Conservation (phyloP, 2,329 filamentous ascomycete genomes). For the Fusarium cicatricum region DNA sequence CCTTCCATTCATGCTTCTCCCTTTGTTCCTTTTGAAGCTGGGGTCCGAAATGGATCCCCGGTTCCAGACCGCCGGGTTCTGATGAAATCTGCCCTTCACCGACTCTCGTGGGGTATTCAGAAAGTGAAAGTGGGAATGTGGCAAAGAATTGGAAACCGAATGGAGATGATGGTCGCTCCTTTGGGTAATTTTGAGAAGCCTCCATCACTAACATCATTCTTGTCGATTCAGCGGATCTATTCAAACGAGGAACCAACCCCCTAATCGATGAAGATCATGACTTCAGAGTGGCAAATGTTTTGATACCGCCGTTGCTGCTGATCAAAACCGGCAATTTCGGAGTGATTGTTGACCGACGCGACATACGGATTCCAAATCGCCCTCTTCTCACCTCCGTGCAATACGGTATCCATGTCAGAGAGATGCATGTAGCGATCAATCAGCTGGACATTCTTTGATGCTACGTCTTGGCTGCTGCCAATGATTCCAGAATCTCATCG, state of each 20-base stretch:
- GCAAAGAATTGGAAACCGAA: conserved; percentile 26
- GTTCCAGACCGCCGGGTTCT: conserved; percentile 36
- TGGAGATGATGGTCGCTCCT: conserved; percentile 5
- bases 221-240: conserved; percentile 7
- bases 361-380: not conserved
- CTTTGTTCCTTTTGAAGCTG: conserved; percentile 32
- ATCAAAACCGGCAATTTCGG: conserved; percentile 4
- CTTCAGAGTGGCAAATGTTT: conserved; percentile 15
- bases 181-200: conserved; percentile 7
- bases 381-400: no score
- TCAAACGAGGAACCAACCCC: conserved; percentile 6
- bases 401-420: not conserved
- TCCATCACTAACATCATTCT: conserved; percentile 4
- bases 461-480: conserved; percentile 27
- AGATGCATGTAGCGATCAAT: conserved; percentile 36
- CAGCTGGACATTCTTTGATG: conserved; percentile 21
- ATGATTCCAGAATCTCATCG: no score
- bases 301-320: conserved; percentile 3
- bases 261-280: conserved; percentile 16
- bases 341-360: not conserved
- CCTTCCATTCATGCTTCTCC: conserved; percentile 22
- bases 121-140: conserved; percentile 34
- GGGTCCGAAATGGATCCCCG: conserved; percentile 28
- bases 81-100: conserved; percentile 32
- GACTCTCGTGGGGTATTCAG: conserved; percentile 21